Percentiles rank a stretch among this genome's conserved stretches.
Conservation (phyloP, 306 rosid species). For the Erythrophleum fordii region DNA sequence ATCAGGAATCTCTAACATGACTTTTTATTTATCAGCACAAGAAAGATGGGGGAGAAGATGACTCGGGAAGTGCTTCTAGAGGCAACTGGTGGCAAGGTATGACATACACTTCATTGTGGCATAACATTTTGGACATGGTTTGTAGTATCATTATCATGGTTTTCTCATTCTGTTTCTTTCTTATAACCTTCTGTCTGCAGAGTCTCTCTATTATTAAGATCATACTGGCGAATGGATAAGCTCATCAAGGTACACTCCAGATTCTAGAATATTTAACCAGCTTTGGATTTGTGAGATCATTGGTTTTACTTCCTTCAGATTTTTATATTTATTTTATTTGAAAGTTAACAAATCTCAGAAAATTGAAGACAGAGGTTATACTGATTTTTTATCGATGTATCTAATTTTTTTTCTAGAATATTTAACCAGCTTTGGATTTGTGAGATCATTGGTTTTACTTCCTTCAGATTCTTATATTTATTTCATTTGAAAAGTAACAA, state of each 20-base stretch:
- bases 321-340: background rate
- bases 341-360: background rate
- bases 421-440: background rate
- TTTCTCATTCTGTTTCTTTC: conserved; percentile 4
- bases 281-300: background rate
- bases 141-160: background rate
- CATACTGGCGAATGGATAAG: conserved; percentile 36
- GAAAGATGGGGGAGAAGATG: conserved; percentile 79
- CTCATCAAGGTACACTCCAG: conserved; percentile 55
- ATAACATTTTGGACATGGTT: conserved; percentile 2
- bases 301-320: background rate
- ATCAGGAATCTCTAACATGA: conserved; percentile 19
- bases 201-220: conserved; percentile 78
- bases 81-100: conserved; percentile 98
- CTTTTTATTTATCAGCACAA: conserved; percentile 50
- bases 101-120: background rate
- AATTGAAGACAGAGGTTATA: background rate
- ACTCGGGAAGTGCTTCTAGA: conserved; percentile 79
- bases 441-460: background rate
- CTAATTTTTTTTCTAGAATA: background rate
- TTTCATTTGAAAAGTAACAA: background rate
- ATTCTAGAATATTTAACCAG: background rate
- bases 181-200: conserved; percentile 45
- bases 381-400: background rate
- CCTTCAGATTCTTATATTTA: background rate